Percentiles rank a stretch among this genome's conserved stretches.
Evolutionary conservation across 2,329 filamentous ascomycete genomes (phyloP).

Genomic region (Trichoderma guizhouense): DNA sequence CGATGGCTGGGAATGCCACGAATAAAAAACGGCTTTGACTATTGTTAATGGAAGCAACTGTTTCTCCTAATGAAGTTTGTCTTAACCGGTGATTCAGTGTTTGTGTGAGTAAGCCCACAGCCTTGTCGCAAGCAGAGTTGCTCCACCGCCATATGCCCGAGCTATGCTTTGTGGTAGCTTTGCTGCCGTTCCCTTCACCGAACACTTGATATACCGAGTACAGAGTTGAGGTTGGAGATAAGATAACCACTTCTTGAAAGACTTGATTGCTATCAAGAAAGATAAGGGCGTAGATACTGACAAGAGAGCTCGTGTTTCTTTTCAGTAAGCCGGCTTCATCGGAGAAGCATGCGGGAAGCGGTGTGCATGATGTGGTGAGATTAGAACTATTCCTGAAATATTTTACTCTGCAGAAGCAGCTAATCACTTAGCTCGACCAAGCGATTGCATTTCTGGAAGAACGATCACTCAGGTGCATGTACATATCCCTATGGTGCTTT

Average conservation of each 20-base stretch:
- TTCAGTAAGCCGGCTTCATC: not conserved
- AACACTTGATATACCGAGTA: not conserved
- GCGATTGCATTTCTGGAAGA: no score
- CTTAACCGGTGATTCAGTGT: not conserved
- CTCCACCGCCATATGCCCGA: not conserved
- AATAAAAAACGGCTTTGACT: constrained; percentile 46
- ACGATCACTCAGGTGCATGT: no score
- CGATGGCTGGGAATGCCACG: constrained; percentile 3
- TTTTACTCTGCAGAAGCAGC: not conserved
- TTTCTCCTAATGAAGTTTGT: not conserved
- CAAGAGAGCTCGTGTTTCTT: not conserved
- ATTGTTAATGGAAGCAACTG: constrained; percentile 4
- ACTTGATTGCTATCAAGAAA: not conserved
- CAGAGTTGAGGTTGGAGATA: not conserved
- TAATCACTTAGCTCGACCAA: not conserved
- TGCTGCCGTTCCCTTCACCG: not conserved
- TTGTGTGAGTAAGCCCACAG: not conserved
- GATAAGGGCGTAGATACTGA: not conserved
- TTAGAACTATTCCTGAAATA: not conserved
- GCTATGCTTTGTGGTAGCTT: not conserved
- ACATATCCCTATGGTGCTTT: no score
- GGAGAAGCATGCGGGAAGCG: not conserved
- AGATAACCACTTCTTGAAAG: not conserved
- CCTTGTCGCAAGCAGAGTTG: not conserved
- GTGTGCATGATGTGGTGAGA: not conserved